These are phyloP conservation scores for Coelastrella sp. DNA, from an alignment of 139 green algal genomes.

Conservation along the genomic window DNA sequence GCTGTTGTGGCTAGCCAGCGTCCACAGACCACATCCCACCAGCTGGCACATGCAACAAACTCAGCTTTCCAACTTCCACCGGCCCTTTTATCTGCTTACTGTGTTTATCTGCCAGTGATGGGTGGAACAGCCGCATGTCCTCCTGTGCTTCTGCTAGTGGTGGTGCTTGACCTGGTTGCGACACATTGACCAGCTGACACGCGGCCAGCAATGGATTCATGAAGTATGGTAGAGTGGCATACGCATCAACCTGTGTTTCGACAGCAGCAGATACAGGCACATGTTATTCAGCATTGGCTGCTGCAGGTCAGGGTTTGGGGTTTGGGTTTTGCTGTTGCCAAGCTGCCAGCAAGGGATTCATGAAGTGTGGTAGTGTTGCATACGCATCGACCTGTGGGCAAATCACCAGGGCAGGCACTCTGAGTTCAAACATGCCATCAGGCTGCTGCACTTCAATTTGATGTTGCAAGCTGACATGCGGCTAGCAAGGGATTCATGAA, in stretches of 20 bases:
- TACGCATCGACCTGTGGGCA: too few species aligned
- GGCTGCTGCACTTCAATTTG: too few species aligned
- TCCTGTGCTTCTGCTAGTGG: conserved; percentile 32
- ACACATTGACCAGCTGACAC: conserved; percentile 50
- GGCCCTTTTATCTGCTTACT: not conserved
- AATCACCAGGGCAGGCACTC: too few species aligned
- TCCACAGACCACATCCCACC: not conserved
- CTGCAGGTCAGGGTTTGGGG: conserved; percentile 30
- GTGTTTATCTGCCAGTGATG: conserved; percentile 40
- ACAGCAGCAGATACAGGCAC: not conserved
- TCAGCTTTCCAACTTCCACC: not conserved
- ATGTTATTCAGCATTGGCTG: not conserved
- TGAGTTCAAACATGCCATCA: too few species aligned
- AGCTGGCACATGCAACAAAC: not conserved
- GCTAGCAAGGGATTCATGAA: too few species aligned
- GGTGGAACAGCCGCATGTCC: conserved; percentile 43
- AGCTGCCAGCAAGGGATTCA: too few species aligned
- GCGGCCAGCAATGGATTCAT: conserved; percentile 52
- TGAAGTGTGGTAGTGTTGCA: too few species aligned
- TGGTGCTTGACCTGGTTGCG: not conserved
- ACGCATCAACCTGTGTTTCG: conserved; percentile 25
- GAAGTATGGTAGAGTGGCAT: conserved; percentile 48
- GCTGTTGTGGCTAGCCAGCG: too few species aligned
- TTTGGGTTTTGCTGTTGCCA: too few species aligned
- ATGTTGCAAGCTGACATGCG: too few species aligned